Evolutionary conservation across 768 basidiomycete species (phyloP), one percentile per base, ranked within the genome.

Genomic region (Termitomyces eurrhizus): DNA sequence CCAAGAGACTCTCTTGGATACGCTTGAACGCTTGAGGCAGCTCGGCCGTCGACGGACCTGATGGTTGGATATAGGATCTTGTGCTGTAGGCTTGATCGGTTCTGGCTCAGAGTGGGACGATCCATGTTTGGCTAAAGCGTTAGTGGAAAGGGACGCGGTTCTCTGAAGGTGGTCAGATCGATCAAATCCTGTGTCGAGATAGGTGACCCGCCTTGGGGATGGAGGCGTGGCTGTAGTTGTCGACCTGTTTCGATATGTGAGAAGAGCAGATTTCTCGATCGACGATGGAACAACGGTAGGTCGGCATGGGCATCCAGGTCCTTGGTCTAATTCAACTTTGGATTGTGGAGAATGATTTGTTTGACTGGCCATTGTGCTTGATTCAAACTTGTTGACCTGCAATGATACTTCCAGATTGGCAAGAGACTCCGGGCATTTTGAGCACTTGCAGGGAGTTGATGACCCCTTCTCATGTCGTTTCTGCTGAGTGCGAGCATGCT

Each of bases 1-100:
- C 88, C 88, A 90, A 41, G 88, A 87, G 8, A 90, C 88, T 6
- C 83, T 81, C 73, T 90, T 90, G 18, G 78, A 72, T 33, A 81
- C 73, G 65, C 79, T 81, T 24, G 74, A 75, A 58, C 85, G 82
- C 71, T 83, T 88, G 64, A 90, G 79, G 65, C 85, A 88, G 65
- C 89, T 90, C 60, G 86, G 77, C 62, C 83, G 75, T 57, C 79
- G 83, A 41, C 76, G 74, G 12, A 79, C 64, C 16, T 72, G 74
- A 5, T 70, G 72, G 36, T 68, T 74, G 33, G 56, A 51, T 11
- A 42, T 46, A 12, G 58, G 13, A 26, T 37, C 37, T 54, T 39
- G 45, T 37, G 54, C 60, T 12, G 29, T 39, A 32, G 54, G 58
- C 26, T 45, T 59, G 16, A 18, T 1, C 7, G n/a, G 8, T 13